A percentile compares a stretch with the other conserved stretches of the same genome.
Evolutionary conservation across 2,329 filamentous ascomycete genomes (phyloP).

Genomic region (Clarireedia homoeocarpa): DNA sequence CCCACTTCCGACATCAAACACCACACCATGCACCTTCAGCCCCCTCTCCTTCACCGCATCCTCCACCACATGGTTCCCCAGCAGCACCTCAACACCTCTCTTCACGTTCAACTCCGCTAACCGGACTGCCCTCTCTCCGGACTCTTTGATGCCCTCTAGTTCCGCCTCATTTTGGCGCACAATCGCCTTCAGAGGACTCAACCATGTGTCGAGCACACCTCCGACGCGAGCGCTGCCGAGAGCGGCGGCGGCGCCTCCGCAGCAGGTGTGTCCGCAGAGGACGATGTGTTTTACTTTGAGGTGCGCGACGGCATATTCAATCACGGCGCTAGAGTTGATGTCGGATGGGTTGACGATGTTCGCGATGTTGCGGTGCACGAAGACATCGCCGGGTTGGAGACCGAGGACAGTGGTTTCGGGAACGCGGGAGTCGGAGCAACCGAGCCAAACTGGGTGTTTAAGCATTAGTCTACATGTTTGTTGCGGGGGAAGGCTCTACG

Average conservation of each 20-base stretch:
- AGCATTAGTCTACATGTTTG: too few species aligned
- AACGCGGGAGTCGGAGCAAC: slow-evolving; percentile 78
- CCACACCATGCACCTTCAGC: slow-evolving; percentile 66
- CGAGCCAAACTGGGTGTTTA: slow-evolving; percentile 60
- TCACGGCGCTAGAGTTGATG: slow-evolving; percentile 65
- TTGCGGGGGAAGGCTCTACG: too few species aligned
- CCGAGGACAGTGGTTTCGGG: slow-evolving; percentile 77
- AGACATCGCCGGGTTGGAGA: slow-evolving; percentile 74
- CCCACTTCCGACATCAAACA: slow-evolving; percentile 57
- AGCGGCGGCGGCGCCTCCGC: slow-evolving; percentile 58
- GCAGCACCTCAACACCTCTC: slow-evolving; percentile 57
- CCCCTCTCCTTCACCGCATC: slow-evolving; percentile 64
- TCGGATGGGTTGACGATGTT: slow-evolving; percentile 72
- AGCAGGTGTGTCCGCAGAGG: slow-evolving; percentile 61
- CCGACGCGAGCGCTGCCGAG: slow-evolving; percentile 40
- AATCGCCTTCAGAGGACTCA: slow-evolving; percentile 42
- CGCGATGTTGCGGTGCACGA: slow-evolving; percentile 86
- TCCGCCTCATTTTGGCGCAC: slow-evolving; percentile 43
- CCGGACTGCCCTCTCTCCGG: slow-evolving; percentile 46
- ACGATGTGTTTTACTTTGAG: slow-evolving; percentile 65
- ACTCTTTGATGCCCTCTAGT: slow-evolving; percentile 46
- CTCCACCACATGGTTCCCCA: slow-evolving; percentile 60
- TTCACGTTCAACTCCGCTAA: slow-evolving; percentile 73
- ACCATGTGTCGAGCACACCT: slow-evolving; percentile 48
- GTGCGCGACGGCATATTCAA: slow-evolving; percentile 70